phyloP scores from a whole-genome alignment of 306 rosid species.

The Citrullus mucosospermus region DNA sequence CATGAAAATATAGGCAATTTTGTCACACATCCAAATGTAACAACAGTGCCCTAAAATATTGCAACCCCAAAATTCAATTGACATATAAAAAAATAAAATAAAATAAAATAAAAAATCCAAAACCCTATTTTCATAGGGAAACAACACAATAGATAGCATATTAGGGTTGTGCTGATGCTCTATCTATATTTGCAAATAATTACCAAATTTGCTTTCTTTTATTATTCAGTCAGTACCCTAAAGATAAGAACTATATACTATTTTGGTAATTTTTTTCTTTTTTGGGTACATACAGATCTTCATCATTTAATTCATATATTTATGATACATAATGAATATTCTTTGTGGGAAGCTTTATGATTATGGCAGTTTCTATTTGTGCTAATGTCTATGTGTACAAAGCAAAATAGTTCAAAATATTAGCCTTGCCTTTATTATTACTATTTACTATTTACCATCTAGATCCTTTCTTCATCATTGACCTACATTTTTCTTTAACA shows the following conservation, averaged over 20 bases:
- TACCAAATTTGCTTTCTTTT: not conserved
- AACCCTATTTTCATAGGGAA: not conserved
- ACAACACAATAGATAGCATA: not conserved
- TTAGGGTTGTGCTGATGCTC: not conserved
- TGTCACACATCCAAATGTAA: not conserved
- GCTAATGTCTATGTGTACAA: not conserved
- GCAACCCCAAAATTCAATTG: not conserved
- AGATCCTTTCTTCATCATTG: conserved; percentile 6
- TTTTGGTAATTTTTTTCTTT: not conserved
- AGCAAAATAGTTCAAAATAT: not conserved
- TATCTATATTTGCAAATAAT: not conserved
- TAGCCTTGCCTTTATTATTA: not conserved
- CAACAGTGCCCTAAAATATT: not conserved
- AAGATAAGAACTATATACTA: not conserved
- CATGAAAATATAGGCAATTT: not conserved
- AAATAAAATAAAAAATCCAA: not conserved
- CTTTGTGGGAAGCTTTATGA: not conserved
- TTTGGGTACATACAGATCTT: not conserved
- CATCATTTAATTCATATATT: not conserved
- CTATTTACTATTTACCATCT: not conserved
- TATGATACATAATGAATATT: not conserved
- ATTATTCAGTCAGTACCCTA: not conserved
- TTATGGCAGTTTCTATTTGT: not conserved
- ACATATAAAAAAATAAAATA: not conserved
- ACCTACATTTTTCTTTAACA: not conserved